Evolutionary conservation across 164 flowering plant species (phyloP).

Genomic region (grape (Vitis vinifera)): ASM3070453v1 NC_081809.1:4890001-4890500

Average conservation of each 20-base stretch:
- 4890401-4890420: slow-evolving; percentile 81
- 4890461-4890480: slow-evolving; percentile 97
- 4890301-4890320: too few relatives aligned
- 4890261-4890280: background rate
- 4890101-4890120: too few relatives aligned
- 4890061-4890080: too few relatives aligned
- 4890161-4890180: too few relatives aligned
- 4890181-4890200: background rate
- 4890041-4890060: too few relatives aligned
- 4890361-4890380: slow-evolving; percentile 65
- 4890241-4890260: background rate
- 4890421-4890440: slow-evolving; percentile 94
- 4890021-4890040: too few relatives aligned
- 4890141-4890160: too few relatives aligned
- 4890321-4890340: background rate
- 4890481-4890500: slow-evolving; percentile 90
- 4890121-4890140: too few relatives aligned
- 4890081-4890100: background rate
- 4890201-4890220: background rate
- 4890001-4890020: too few relatives aligned
- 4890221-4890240: background rate
- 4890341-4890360: background rate
- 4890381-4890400: slow-evolving; percentile 37
- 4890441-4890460: slow-evolving; percentile 88
- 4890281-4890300: background rate